Evolutionary conservation across 495 filamentous ascomycete species (phyloP), one percentile per base, ranked within the genome.

Genomic region (Daldinia vernicosa): DNA sequence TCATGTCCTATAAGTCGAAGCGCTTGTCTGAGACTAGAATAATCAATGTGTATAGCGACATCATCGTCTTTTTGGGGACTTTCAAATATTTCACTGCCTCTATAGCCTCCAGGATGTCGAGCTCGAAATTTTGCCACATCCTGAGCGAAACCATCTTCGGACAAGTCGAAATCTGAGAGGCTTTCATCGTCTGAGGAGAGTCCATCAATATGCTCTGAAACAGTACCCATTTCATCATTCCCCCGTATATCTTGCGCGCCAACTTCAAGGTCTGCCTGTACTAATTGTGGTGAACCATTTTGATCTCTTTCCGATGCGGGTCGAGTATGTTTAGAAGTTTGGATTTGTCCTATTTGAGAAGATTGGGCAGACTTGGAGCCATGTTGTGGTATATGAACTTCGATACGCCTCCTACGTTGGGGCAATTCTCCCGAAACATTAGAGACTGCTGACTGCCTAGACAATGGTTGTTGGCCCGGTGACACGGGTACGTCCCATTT

Each of bases 91-190:
- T 67, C 66, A 8, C 30, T 32, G 4, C 39, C 57, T 33, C 35
- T 19, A n/a, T 52, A 53, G 33, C 67, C 40, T 28, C 9, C 1
- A 12, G 70, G 55, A 43, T 70, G 43, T 28, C 30, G 67, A 47
- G 65, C 57, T 50, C 52, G 67, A 22, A 75, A 77, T 2, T 52
- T 37, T 6, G 66, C 33, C 12, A 74, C 62, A 53, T 77, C 73
- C 17, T 65, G 70, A 19, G 56, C 35, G 50, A 77, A 77, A 14
- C 62, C 66, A 45, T 70, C 65, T 58, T 74, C 45, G 8, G 27
- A 17, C 1, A 58, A 28, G 33, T 63, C 59, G 1, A 28, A 51
- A 32, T 56, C 58, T 3, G 24, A 14, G n/a, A 62, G 12, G 22
- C 26, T 57, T 22, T 55, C 68, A 35, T 33, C 39, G 26, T 72